Evolutionary conservation across 495 filamentous ascomycete species (phyloP).

Genomic region (Penicillium fimorum): DNA sequence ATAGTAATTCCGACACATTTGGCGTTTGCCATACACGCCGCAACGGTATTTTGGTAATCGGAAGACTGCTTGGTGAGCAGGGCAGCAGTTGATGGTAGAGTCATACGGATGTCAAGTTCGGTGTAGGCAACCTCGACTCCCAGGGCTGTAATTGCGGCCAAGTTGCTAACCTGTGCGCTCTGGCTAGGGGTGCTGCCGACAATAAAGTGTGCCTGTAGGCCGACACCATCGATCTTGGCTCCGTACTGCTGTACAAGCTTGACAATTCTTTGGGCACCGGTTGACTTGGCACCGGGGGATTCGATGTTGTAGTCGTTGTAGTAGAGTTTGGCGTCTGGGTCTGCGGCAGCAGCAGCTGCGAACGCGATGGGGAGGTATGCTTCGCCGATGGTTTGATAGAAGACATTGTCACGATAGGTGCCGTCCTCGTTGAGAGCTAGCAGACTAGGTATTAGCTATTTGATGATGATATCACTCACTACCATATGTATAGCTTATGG

Average conservation of each 20-base stretch:
- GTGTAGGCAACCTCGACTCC: conserved; percentile 62
- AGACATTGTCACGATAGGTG: conserved; percentile 42
- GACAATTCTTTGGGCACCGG: conserved; percentile 49
- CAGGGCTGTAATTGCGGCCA: conserved; percentile 47
- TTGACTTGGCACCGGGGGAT: conserved; percentile 47
- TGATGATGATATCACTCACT: neutral
- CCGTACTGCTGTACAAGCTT: conserved; percentile 51
- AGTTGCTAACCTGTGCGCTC: conserved; percentile 47
- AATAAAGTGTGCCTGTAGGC: conserved; percentile 61
- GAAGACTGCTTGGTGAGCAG: conserved; percentile 55
- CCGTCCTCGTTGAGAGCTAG: conserved; percentile 48
- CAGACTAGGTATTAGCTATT: neutral
- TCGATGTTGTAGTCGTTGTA: conserved; percentile 73
- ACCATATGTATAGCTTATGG: neutral
- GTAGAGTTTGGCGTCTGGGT: conserved; percentile 55
- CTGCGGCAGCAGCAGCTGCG: conserved; percentile 46
- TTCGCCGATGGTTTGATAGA: conserved; percentile 44
- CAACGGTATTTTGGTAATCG: conserved; percentile 56
- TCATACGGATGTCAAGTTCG: conserved; percentile 61
- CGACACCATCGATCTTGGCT: conserved; percentile 62
- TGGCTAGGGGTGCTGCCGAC: conserved; percentile 51
- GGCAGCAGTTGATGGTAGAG: conserved; percentile 42
- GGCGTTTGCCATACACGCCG: conserved; percentile 56
- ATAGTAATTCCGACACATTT: conserved; percentile 68
- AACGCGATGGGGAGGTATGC: conserved; percentile 48